Percentiles rank a stretch among this genome's conserved stretches.
Conservation (phyloP, 169 alveolate genomes). For the Cryptosporidium muris region DNA sequence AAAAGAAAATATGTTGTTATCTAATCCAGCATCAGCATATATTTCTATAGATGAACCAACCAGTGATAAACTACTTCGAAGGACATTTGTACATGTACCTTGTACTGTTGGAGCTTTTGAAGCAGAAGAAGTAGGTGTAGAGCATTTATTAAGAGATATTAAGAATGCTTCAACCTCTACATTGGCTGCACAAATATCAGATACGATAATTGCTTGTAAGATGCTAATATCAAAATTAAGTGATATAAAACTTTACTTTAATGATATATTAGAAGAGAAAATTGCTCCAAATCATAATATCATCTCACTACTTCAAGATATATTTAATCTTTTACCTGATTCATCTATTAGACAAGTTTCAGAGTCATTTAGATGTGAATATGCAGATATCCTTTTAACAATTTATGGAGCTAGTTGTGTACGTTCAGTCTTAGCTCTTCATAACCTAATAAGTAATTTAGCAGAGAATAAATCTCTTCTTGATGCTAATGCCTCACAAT, state of each 20-base stretch:
- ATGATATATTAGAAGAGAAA: slow-evolving; percentile 84
- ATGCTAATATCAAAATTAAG: slow-evolving; percentile 74
- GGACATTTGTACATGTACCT: slow-evolving; percentile 92
- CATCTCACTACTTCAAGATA: slow-evolving; percentile 90
- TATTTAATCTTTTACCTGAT: slow-evolving; percentile 93
- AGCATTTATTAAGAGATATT: slow-evolving; percentile 95
- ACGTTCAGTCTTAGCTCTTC: slow-evolving; percentile 92
- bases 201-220: slow-evolving; percentile 78
- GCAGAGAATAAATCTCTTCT: slow-evolving; percentile 84
- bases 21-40: slow-evolving; percentile 94
- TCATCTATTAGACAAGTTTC: slow-evolving; percentile 83
- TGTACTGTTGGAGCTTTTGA: slow-evolving; percentile 95
- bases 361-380: slow-evolving; percentile 90
- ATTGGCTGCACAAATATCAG: slow-evolving; percentile 85
- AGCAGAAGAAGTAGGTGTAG: slow-evolving; percentile 99
- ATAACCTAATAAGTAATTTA: slow-evolving; percentile 93
- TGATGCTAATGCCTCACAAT: slow-evolving; percentile 72
- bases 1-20: slow-evolving; percentile 74
- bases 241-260: slow-evolving; percentile 78
- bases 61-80: slow-evolving; percentile 86
- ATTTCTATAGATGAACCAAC: slow-evolving; percentile 94
- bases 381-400: slow-evolving; percentile 92
- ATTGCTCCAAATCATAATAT: slow-evolving; percentile 87
- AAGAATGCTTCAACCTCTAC: slow-evolving; percentile 94
- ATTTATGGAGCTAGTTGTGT: slow-evolving; percentile 91